Evolutionary conservation across 169 alveolate genomes (phyloP), one percentile per base, ranked within the genome.

Genomic region (Eimeria praecox): DNA sequence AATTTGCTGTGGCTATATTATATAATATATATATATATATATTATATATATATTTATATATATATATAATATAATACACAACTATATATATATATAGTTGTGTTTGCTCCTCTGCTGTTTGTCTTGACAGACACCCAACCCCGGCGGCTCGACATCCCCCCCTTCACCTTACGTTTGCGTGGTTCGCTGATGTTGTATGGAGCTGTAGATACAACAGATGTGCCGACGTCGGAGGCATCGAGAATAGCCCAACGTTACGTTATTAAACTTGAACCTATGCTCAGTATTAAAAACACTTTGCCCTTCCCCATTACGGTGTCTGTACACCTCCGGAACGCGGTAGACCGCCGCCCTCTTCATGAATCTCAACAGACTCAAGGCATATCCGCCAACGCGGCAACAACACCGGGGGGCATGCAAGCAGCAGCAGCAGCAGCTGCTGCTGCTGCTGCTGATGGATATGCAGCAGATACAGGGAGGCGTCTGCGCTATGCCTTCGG

Each of bases 301-400:
- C 97, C 98, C 8, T 96, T 95, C 85, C 98, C 97, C 54, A 97
- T 97, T 38, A 95, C 98, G 18, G 95, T 97, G 49, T 95, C 95
- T n/a, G 82, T 97, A 18, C 56, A 94, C 64, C 93, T 95, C 90
- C 88, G 96, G 75, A 95, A 97, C 71, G 40, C 77, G 16, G 54
- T n/a, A 22, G 92, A 59, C 75, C 42, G 59, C 10, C 69, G 75
- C 56, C 73, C 46, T 30, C 73, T 44, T 24, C 90, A 54, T 27
- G 90, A 49, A 46, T 30, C 62, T 3, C 90, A 42, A 66, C 54
- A 22, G 69, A 24, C 49, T 30, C 22, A 46, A 10, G 54, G 40
- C 10, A 16, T 42, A 46, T 0, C 78, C n/a, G n/a, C 64, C 20
- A 22, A 42, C 44, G 42, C 62, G 20, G n/a, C 94, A n/a, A 54